Percentiles rank a stretch among this genome's conserved stretches.
phyloP scores from a whole-genome alignment of 257 asterid species.

The Solanum bulbocastanum region DNA sequence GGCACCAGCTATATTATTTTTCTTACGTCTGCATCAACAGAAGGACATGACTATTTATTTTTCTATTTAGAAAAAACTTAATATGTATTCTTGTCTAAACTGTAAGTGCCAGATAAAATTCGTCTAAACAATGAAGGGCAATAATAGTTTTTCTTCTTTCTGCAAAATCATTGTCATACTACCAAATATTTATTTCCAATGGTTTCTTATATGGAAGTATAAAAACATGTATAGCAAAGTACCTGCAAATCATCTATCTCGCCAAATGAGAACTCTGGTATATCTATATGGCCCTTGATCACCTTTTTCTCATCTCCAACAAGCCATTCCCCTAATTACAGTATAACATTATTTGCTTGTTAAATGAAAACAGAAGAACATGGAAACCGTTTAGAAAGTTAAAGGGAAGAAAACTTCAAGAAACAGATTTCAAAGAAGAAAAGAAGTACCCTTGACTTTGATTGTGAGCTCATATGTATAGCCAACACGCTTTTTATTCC shows the following conservation, averaged over 20 bases:
- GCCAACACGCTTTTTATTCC: conserved; percentile 94
- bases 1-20: background rate
- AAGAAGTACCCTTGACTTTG: conserved; percentile 54
- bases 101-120: background rate
- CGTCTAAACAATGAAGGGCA: background rate
- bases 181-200: background rate
- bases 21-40: background rate
- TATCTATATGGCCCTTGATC: conserved; percentile 64
- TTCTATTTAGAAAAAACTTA: background rate
- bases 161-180: background rate
- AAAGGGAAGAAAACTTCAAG: background rate
- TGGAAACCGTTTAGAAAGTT: background rate
- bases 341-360: background rate
- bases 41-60: background rate
- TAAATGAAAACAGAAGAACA: background rate
- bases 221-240: background rate
- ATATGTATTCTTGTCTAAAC: background rate
- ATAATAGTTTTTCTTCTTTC: background rate
- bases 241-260: conserved; percentile 96
- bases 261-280: conserved; percentile 78
- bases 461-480: conserved; percentile 76
- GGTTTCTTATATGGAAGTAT: background rate
- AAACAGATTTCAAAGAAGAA: background rate
- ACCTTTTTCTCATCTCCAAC: conserved; percentile 64
- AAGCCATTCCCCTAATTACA: conserved; percentile 64